A percentile compares a stretch with the other conserved stretches of the same genome.
Evolutionary conservation across 169 alveolate species (phyloP).

Genomic region (Plasmodium reichenowi): DNA sequence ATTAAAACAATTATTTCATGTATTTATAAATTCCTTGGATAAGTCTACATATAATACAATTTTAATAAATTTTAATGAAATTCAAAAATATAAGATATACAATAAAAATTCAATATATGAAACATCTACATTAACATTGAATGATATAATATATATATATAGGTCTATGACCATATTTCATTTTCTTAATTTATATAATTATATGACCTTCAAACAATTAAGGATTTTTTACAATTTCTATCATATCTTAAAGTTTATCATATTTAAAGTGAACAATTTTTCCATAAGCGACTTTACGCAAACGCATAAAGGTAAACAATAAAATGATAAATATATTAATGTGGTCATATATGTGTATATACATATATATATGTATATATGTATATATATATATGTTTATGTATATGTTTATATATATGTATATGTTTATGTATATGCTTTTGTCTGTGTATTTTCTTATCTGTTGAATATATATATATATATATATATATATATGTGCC

Average conservation of each 20-base stretch:
- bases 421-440: background rate
- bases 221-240: conserved; percentile 29
- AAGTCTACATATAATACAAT: conserved; percentile 21
- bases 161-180: conserved; percentile 47
- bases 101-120: background rate
- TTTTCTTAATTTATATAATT: conserved; percentile 47
- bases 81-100: conserved; percentile 7
- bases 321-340: background rate
- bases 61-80: conserved; percentile 11
- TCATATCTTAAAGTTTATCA: conserved; percentile 41
- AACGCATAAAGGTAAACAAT: conserved; percentile 40
- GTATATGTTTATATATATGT: background rate
- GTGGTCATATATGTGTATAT: background rate
- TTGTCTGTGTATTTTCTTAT: background rate
- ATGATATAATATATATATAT: conserved; percentile 63
- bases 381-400: background rate
- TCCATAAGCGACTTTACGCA: conserved; percentile 45
- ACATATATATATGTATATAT: background rate
- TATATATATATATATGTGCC: background rate
- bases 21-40: conserved; percentile 65
- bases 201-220: conserved; percentile 56
- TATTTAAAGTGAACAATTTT: conserved; percentile 47
- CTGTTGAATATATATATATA: background rate
- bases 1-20: conserved; percentile 7
- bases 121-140: conserved; percentile 10